Evolutionary conservation across 306 rosid genomes (phyloP), one percentile per base, ranked within the genome.

Genomic region (Begonia peltatifolia): DNA sequence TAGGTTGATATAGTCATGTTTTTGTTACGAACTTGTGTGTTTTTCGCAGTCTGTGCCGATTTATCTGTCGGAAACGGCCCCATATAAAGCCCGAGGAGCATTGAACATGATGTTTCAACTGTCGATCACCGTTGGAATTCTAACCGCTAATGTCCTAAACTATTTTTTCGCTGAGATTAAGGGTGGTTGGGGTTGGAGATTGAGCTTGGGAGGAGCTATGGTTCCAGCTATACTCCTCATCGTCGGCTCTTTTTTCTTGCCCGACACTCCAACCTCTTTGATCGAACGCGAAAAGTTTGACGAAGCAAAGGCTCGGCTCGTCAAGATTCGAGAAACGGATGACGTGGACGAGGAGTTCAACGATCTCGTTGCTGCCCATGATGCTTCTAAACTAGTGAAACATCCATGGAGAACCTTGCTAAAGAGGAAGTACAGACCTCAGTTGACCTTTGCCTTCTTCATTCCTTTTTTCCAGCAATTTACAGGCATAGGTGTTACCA

Each of bases 221-320:
- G 76, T 79, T 6, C 94, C 90, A 15, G 87, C 90, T 18, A 0
- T 81, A 7, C 47, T 79, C 12, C 71, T 84, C 59, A 57, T 76
- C 11, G 1, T 79, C 1, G 90, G 90, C 2, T 58, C 84, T 1
- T 0, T 81, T 0, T 71, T 66, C 17, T 83, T 84, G 16, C 84
- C 87, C 0, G 90, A 84, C 5, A 81, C 94, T 0, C 94, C 94
- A 17, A 84, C 59, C 66, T 84, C 94, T 6, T 62, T 84, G 23
- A 64, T 81, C 18, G 76, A 73, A 22, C 86, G 86, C 0, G 75
- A 63, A 10, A 20, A 13, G 10, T 46, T 35, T 6, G 76, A 73
- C 0, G 73, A 62, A 4, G 89, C 89, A 30, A 30, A 30, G 9
- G 38, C 8, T 30, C 38, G 3, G 38, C 38, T 30, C 9, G 8